phyloP scores from a whole-genome alignment of 257 asterid genomes.

The Mentha longifolia region DNA sequence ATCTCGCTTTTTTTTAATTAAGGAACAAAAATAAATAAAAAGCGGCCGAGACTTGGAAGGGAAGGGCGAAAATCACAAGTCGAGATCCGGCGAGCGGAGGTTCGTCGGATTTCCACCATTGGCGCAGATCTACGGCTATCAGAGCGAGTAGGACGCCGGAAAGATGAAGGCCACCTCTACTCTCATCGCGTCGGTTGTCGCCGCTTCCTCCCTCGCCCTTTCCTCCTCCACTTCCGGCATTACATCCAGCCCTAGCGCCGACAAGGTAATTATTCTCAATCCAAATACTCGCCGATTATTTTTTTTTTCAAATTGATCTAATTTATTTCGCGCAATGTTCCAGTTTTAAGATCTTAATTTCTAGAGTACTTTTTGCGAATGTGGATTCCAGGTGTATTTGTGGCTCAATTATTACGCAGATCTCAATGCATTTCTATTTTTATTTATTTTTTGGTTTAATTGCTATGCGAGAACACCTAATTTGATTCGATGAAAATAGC shows the following conservation, averaged over 20 bases:
- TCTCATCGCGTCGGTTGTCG: conserved; percentile 46
- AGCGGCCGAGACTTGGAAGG: background rate
- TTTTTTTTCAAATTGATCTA: background rate
- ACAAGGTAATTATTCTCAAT: conserved; percentile 37
- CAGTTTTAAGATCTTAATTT: background rate
- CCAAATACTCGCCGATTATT: background rate
- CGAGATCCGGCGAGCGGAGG: conserved; percentile 53
- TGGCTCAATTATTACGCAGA: background rate
- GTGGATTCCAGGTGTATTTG: background rate
- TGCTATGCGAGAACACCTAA: background rate
- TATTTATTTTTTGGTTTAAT: background rate
- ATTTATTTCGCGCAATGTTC: background rate
- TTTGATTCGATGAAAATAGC: background rate
- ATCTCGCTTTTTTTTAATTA: background rate
- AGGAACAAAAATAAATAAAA: background rate
- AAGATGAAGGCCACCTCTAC: conserved; percentile 54
- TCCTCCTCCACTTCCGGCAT: conserved; percentile 33
- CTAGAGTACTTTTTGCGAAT: background rate
- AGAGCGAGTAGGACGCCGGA: background rate
- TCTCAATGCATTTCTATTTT: background rate
- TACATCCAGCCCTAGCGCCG: conserved; percentile 28
- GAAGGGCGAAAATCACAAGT: conserved; percentile 22
- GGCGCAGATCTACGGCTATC: background rate
- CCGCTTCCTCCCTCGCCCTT: conserved; percentile 48
- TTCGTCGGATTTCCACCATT: conserved; percentile 53